Base-by-base conservation (phyloP, 768 basidiomycete genomes). In the Exsudoporus frostii region DNA sequence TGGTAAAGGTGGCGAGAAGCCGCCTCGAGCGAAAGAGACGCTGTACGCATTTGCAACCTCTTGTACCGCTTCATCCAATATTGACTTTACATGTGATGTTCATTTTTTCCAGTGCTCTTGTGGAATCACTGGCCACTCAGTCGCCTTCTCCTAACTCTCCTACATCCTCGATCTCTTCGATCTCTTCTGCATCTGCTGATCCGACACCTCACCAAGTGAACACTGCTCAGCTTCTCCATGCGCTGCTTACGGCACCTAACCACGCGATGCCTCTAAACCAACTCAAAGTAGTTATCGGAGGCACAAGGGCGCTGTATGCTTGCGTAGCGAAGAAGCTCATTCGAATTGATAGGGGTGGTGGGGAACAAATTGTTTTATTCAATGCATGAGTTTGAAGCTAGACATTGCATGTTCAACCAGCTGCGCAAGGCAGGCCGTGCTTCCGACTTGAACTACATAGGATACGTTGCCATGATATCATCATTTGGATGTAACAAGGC, bases 261-360 rank as follows among this genome's bases (percentile, higher is more conserved):
- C 79, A 81, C 50, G 71, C 84, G 27, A 73, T 90, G 68, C 73
- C 86, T 10, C 66, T 91, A 14, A 82, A 78, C 58, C 79, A 76
- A 60, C 73, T 86, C 15, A 90, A 89, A 67, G 80, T 80, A 45
- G 65, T 75, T 20, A 68, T 91, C 20, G 77, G 79, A 34, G 73
- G 81, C 11, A 85, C 81, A 9, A 74, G 86, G 38, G 80, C 87
- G 15, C 66, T 91, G 13, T 92, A 89, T 61, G 82, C 76, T 2
- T 90, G 89, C 63, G 86, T 91, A n/a, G 90, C 86, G 15, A 92
- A 91, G 71, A 76, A 86, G 55, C 70, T 92, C 47, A 65, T 92
- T 54, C 86, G 81, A 69, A 89, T 91, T 58, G 89, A 91, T 47
- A 75, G 90, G 39, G 81, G 86, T 19, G 79, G 82, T 5, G 79